Base-by-base conservation (phyloP, 805 yeast genomes). In the Suhomyces pyralidae region DNA sequence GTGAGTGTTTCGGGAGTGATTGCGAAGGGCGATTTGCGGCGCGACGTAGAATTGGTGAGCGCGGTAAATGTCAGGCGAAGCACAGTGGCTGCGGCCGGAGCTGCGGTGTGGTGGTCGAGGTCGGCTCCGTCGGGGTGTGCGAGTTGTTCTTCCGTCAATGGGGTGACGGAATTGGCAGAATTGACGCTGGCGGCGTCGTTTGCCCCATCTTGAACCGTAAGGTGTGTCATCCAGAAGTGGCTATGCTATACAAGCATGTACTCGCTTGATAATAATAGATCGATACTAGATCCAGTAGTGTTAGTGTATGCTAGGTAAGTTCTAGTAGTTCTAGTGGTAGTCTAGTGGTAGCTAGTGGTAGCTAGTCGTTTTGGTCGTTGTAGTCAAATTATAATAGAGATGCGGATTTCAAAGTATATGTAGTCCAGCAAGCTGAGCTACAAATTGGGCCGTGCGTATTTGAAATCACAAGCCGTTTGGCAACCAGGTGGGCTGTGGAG, bases 1-100 rank as follows among this genome's bases (percentile, higher is more conserved):
- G 77, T 64, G 44, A 85, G 70, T 15, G 78, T 73, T 12, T 54
- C 57, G 6, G 63, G 59, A 4, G 63, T 46, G 28, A 61, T 49
- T 3, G 52, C 48, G 38, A 57, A 56, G 3, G 20, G 22, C 14
- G 42, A 38, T 10, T 38, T 38, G 42, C 42, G 42, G 7, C 45
- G 32, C 10, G 46, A 25, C 3, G 51, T 5, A 12, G 47, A 20
- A 25, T 48, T 30, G 45, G 45, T 28, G 20, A 46, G 32, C 12
- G 40, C 49, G 2, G 53, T 50, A n/a, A 50, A 40, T 30, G 44
- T 54, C 28, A 45, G 40, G 19, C 32, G 45, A 14, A 45, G 20
- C 1, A 17, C 14, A 42, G 52, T 6, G 19, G 32, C 26, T 40
- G 38, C 15, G 22, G 25, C 22, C n/a, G 25, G 48, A 25, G 51